These are phyloP conservation scores for Tetrapyrgos nigripes DNA, from an alignment of 1,284 basidiomycete genomes.

Conservation along the genomic window DNA sequence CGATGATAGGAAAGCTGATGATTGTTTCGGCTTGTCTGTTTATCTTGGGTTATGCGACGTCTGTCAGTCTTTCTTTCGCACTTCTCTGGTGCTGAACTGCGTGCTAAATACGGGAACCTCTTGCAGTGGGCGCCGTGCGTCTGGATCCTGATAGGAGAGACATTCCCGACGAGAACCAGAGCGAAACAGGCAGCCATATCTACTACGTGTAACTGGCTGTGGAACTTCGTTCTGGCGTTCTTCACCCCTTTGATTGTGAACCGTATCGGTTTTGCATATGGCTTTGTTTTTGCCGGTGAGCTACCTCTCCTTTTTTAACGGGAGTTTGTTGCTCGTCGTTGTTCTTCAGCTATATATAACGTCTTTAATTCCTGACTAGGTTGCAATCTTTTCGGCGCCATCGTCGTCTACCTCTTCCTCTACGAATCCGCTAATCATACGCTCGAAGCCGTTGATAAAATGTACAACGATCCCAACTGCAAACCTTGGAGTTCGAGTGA, in stretches of 20 bases:
- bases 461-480: slow-evolving; percentile 24
- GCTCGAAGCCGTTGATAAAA: slow-evolving; percentile 73
- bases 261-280: slow-evolving; percentile 69
- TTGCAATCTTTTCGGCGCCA: slow-evolving; percentile 64
- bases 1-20: slow-evolving; percentile 68
- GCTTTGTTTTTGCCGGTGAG: slow-evolving; percentile 74
- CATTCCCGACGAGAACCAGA: slow-evolving; percentile 77
- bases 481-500: slow-evolving; percentile 10
- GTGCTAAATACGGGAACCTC: too few species aligned
- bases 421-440: slow-evolving; percentile 78
- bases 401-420: slow-evolving; percentile 79
- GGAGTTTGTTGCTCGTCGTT: slow-evolving; percentile 25
- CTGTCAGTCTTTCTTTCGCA: slow-evolving; percentile 41
- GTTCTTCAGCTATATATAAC: slow-evolving; percentile 38
- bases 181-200: slow-evolving; percentile 80
- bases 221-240: slow-evolving; percentile 81
- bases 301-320: slow-evolving; percentile 27
- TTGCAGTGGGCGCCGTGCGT: slow-evolving; percentile 58
- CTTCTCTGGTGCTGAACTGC: too few species aligned
- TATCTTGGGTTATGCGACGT: slow-evolving; percentile 80
- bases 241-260: slow-evolving; percentile 73
- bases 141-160: slow-evolving; percentile 82
- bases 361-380: slow-evolving; percentile 21
- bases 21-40: slow-evolving; percentile 81
- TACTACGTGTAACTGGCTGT: slow-evolving; percentile 67